A percentile compares a stretch with the other conserved stretches of the same genome.
These are phyloP conservation scores for Halophytophthora polymorphica DNA, from an alignment of 352 stramenopile genomes.

Conservation along the genomic window DNA sequence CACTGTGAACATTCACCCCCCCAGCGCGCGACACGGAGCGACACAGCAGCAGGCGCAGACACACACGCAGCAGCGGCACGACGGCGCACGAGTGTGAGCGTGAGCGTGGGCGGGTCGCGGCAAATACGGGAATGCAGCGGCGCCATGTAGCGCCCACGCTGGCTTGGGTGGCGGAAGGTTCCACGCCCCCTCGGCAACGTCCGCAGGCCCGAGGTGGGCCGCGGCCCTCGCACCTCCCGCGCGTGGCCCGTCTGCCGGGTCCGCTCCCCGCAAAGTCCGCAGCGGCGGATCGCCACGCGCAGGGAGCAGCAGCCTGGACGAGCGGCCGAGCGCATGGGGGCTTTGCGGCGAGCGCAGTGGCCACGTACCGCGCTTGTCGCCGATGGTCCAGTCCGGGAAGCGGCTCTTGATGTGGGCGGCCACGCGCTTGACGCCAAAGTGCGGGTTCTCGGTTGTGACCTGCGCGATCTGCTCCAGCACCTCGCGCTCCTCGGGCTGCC, in stretches of 20 bases:
- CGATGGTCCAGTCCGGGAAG: constrained; percentile 67
- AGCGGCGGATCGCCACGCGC: background rate
- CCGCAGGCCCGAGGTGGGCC: no score
- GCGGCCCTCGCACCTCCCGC: no score
- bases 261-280: background rate
- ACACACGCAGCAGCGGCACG: no score
- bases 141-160: no score
- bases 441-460: constrained; percentile 54
- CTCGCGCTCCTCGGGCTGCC: constrained; percentile 59
- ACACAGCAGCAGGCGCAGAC: background rate
- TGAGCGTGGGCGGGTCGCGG: no score
- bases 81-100: no score
- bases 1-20: constrained; percentile 40
- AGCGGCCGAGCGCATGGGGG: background rate
- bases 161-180: no score
- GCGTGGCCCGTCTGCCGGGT: no score
- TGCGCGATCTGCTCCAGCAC: constrained; percentile 54
- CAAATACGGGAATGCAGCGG: no score
- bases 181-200: no score
- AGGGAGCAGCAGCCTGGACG: background rate
- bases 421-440: constrained; percentile 74
- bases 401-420: constrained; percentile 51
- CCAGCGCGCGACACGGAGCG: background rate
- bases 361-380: constrained; percentile 67
- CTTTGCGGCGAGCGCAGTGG: background rate